Conservation (phyloP, 2,329 filamentous ascomycete species). For the Daldinia sp. region DNA sequence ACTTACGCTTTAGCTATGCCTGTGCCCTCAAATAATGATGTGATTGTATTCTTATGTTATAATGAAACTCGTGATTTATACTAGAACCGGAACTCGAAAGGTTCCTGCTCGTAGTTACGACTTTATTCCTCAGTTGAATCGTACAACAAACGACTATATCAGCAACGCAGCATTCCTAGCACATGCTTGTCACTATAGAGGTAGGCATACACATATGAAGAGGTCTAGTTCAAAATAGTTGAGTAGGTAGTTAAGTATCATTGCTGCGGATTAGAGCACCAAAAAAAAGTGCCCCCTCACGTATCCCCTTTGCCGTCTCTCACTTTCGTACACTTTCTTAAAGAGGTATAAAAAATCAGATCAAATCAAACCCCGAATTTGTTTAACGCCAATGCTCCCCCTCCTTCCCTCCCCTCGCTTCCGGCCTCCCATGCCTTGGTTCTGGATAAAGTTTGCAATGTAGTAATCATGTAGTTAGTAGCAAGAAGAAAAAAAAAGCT, state of each 20-base stretch:
- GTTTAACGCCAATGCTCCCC: conserved; percentile 39
- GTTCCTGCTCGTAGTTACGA: not conserved
- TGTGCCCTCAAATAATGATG: not conserved
- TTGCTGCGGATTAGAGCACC: not conserved
- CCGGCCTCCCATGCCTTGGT: conserved; percentile 15
- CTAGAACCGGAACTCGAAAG: not conserved
- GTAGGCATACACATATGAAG: not conserved
- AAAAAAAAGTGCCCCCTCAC: not conserved
- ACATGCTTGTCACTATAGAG: not conserved
- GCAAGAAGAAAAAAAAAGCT: not conserved
- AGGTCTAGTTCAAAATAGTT: conserved; percentile 8
- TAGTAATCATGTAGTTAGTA: not conserved
- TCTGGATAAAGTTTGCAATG: not conserved
- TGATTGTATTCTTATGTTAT: not conserved
- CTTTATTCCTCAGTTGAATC: not conserved
- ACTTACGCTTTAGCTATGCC: not conserved
- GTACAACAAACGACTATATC: not conserved
- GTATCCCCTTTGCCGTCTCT: not conserved
- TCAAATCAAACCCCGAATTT: conserved; percentile 19
- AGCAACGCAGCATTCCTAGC: not conserved
- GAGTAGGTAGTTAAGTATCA: conserved; percentile 16
- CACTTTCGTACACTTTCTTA: not conserved
- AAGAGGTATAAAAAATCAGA: not conserved
- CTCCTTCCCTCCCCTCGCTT: not conserved
- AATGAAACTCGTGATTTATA: not conserved